phyloP scores from a whole-genome alignment of 805 yeast species.

The Zygosaccharomyces lentus region DNA sequence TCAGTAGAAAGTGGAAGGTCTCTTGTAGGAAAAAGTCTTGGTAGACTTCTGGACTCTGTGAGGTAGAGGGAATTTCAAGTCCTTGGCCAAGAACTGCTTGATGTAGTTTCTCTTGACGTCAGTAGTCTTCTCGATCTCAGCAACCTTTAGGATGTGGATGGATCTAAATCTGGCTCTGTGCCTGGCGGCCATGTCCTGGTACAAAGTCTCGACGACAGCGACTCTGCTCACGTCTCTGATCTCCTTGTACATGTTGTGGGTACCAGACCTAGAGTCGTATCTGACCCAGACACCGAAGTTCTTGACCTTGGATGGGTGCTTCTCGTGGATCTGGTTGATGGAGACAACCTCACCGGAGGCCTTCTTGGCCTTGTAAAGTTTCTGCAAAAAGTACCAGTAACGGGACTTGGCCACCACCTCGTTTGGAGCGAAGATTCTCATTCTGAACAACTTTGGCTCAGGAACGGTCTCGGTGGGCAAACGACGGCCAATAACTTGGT shows the following conservation, averaged over 20 bases:
- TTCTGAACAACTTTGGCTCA: slow-evolving; percentile 99
- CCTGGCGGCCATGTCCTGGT: slow-evolving; percentile 99
- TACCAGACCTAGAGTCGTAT: slow-evolving; percentile 99
- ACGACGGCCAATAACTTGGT: slow-evolving; percentile 99
- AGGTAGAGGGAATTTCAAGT: slow-evolving; percentile 99
- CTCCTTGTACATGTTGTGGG: slow-evolving; percentile 99
- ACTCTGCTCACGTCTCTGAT: slow-evolving; percentile 99
- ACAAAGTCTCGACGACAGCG: slow-evolving; percentile 96
- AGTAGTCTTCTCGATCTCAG: slow-evolving; percentile 94
- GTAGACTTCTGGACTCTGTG: slow-evolving; percentile 95
- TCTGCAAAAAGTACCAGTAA: slow-evolving; percentile 99
- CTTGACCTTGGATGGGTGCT: slow-evolving; percentile 98
- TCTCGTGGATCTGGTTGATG: slow-evolving; percentile 84
- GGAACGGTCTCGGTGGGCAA: slow-evolving; percentile 98
- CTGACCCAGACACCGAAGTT: slow-evolving; percentile 99
- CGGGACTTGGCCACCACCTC: slow-evolving; percentile 99
- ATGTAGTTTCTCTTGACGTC: slow-evolving; percentile 99
- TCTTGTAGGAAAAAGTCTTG: slow-evolving; percentile 82
- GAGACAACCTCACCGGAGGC: slow-evolving; percentile 99
- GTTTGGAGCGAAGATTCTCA: slow-evolving; percentile 99
- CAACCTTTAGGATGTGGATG: slow-evolving; percentile 98
- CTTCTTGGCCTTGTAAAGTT: slow-evolving; percentile 98
- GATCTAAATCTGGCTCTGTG: slow-evolving; percentile 99
- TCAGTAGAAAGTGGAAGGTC: slow-evolving; percentile 98
- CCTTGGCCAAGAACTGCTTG: slow-evolving; percentile 92